These are phyloP conservation scores for Pseudonitzschia multistriata DNA, from an alignment of 108 stramenopile genomes.

Conservation along the genomic window DNA sequence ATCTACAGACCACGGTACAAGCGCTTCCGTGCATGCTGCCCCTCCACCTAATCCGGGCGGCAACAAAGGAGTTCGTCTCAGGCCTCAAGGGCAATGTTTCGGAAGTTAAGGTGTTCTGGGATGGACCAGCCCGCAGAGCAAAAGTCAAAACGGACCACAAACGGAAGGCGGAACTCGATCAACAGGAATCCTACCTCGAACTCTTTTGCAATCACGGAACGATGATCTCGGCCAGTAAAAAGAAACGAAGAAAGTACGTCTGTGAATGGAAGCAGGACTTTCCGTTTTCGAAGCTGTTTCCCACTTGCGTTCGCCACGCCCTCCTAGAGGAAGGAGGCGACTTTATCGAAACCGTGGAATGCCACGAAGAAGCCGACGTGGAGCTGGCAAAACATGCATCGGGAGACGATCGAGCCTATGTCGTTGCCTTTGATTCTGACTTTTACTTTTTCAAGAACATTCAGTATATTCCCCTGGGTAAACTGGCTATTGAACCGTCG, in stretches of 20 bases:
- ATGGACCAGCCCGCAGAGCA: conserved; percentile 44
- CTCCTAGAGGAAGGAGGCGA: conserved; percentile 1
- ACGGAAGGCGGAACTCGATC: conserved; percentile 26
- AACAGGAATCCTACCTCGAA: conserved; percentile 42
- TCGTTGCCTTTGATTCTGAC: conserved; percentile 62
- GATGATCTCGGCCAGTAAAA: conserved; percentile 28
- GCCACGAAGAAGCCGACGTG: conserved; percentile 62
- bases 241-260: not conserved
- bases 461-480: conserved; percentile 52
- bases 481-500: conserved; percentile 9
- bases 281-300: conserved; percentile 42
- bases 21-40: conserved; percentile 56
- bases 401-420: conserved; percentile 36
- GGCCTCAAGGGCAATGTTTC: conserved; percentile 21
- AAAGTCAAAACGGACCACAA: conserved; percentile 29
- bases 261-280: conserved; percentile 41
- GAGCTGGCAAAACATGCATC: conserved; percentile 50
- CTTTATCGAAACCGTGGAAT: conserved; percentile 32
- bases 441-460: conserved; percentile 57
- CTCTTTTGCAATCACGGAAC: conserved; percentile 48
- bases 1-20: conserved; percentile 5
- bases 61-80: conserved; percentile 43
- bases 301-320: conserved; percentile 26
- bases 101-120: conserved; percentile 47
- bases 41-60: conserved; percentile 36